Evolutionary conservation across 2,329 filamentous ascomycete species (phyloP).

Genomic region (Phialophora expanda): DNA sequence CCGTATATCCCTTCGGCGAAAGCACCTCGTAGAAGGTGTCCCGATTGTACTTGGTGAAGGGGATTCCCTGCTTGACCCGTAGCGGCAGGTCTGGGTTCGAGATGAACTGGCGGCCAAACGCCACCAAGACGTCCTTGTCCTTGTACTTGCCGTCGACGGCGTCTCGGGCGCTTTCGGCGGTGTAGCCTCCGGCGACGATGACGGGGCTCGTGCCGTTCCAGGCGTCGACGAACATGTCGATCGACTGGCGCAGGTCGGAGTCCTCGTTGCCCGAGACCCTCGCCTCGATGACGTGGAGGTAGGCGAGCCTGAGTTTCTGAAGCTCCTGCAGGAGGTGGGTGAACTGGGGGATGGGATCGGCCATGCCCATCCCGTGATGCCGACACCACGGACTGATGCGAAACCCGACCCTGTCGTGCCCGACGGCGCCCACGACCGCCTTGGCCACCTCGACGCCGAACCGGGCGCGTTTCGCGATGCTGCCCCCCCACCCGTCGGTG

Average conservation of each 20-base stretch:
- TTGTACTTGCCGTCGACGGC: conserved; percentile 52
- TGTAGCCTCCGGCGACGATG: conserved; percentile 58
- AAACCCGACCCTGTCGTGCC: conserved; percentile 52
- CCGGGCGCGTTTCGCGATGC: conserved; percentile 56
- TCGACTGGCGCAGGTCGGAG: conserved; percentile 43
- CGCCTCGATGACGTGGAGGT: conserved; percentile 66
- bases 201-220: conserved; percentile 53
- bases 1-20: conserved; percentile 18
- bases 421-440: conserved; percentile 51
- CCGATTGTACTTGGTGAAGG: conserved; percentile 29
- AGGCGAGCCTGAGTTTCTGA: conserved; percentile 61
- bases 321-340: conserved; percentile 60
- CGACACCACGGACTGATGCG: conserved; percentile 52
- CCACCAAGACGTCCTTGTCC: conserved; percentile 53
- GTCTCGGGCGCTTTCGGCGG: conserved; percentile 50
- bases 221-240: conserved; percentile 43
- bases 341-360: conserved; percentile 68
- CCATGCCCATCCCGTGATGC: conserved; percentile 61
- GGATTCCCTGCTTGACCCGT: conserved; percentile 48
- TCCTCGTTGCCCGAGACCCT: conserved; percentile 47
- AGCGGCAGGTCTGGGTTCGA: conserved; percentile 58
- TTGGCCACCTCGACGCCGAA: conserved; percentile 61
- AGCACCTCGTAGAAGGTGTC: conserved; percentile 28
- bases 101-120: conserved; percentile 56
- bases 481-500: conserved; percentile 58